Evolutionary conservation across 306 rosid species (phyloP), one percentile per base, ranked within the genome.

Genomic region (Sicyos edulis): DNA sequence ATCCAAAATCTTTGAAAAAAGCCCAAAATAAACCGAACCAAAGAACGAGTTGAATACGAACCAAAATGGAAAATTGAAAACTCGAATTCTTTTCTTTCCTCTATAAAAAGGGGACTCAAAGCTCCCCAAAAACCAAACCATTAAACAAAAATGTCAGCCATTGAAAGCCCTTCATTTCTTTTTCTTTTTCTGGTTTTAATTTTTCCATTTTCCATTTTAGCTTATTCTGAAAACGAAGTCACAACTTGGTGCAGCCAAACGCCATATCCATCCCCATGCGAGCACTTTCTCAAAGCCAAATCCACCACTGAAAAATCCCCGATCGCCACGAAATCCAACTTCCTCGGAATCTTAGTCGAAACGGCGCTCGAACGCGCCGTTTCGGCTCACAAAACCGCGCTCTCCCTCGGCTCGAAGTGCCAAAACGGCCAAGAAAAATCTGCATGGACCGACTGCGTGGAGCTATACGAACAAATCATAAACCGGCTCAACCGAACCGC

Each of bases 161-260:
- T 52, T 70, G 53, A 58, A 61, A 34, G 34, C 0, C 19, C 5
- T 51, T 8, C 81, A 44, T 3, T 80, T 2, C 17, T 19, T 71
- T 49, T 73, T 81, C 1, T 74, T 82, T 4, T 45, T 44, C 70
- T 70, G n/a, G 77, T 80, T 17, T 37, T 37, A 37, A 37, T 37
- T 37, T 76, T 79, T 53, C 74, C 76, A 12, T 5, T 32, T 8
- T 75, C 54, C 42, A 76, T 34, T 8, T 67, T 58, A 53, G 72
- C 70, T 7, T 71, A 84, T 78, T 69, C 89, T 0, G 16, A 3
- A 0, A 77, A 72, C 2, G 92, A 82, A 55, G 55, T 86, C 6
- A 85, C 84, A 70, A 51, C 55, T 47, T 88, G 96, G 96, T 91
- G 97, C 13, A 80, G 78, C 86, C 85, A 91, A 83, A 91, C 97